Percentiles rank a stretch among this genome's conserved stretches.
Evolutionary conservation across 306 rosid species (phyloP).

Genomic region (Fragaria ananassa): DNA sequence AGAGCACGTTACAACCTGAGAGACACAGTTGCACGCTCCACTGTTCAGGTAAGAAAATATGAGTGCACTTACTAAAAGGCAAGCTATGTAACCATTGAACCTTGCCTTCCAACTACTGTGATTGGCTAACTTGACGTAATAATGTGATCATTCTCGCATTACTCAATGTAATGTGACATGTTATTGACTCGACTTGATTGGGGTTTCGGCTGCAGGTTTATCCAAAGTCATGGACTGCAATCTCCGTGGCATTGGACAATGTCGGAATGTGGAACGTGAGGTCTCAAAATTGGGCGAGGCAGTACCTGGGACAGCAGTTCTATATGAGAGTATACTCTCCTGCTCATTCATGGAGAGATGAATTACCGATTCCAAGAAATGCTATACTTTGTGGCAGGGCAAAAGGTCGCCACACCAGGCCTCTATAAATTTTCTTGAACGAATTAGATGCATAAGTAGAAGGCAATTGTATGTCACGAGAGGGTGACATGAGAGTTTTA

Average conservation of each 20-base stretch:
- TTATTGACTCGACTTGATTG: not conserved
- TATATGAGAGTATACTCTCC: conserved; percentile 75
- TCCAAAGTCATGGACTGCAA: conserved; percentile 86
- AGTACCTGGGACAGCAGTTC: conserved; percentile 92
- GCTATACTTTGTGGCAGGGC: conserved; percentile 89
- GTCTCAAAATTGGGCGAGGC: conserved; percentile 89
- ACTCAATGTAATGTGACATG: not conserved
- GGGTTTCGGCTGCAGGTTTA: conserved; percentile 54
- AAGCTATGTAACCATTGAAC: not conserved
- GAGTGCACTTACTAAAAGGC: not conserved
- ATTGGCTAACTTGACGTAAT: not conserved
- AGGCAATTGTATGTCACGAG: conserved; percentile 44
- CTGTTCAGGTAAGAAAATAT: conserved; percentile 53
- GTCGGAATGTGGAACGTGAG: conserved; percentile 98
- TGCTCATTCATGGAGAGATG: conserved; percentile 74
- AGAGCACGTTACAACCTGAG: conserved; percentile 77
- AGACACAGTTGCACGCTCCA: conserved; percentile 82
- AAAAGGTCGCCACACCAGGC: conserved; percentile 71
- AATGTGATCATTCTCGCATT: not conserved
- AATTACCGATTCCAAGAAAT: conserved; percentile 72
- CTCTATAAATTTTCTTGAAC: conserved; percentile 23
- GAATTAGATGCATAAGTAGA: not conserved
- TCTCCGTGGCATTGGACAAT: conserved; percentile 79
- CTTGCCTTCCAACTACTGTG: not conserved
- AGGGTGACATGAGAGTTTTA: conserved; percentile 41